A percentile compares a stretch with the other conserved stretches of the same genome.
Evolutionary conservation across 345 rosid species (phyloP).

Genomic region (Physaria fendleri): DNA sequence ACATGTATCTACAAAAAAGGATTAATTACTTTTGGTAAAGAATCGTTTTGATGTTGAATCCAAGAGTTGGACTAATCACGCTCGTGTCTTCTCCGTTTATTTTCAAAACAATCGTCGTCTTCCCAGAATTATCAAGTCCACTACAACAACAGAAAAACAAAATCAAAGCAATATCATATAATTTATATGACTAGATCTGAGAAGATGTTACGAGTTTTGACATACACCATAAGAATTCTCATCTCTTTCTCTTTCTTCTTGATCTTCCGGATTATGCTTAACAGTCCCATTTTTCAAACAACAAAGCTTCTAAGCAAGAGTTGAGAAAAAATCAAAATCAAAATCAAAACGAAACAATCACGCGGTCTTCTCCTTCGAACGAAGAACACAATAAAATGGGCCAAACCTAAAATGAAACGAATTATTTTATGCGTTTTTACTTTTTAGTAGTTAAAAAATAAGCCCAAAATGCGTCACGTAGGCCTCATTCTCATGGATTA

Average conservation of each 20-base stretch:
- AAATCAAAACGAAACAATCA: background rate
- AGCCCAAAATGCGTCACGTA: too few species aligned
- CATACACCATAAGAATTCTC: constrained; percentile 97
- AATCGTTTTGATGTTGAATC: constrained; percentile 87
- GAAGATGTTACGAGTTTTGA: background rate
- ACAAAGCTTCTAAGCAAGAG: background rate
- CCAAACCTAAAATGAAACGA: too few species aligned
- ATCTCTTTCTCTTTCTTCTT: constrained; percentile 93
- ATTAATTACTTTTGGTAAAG: constrained; percentile 53
- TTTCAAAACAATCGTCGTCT: constrained; percentile 88
- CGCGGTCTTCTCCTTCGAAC: too few species aligned
- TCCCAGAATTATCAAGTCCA: constrained; percentile 92
- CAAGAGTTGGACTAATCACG: constrained; percentile 86
- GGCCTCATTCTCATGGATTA: too few species aligned
- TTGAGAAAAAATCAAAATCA: too few species aligned
- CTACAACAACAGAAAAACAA: constrained; percentile 27
- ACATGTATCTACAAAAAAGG: background rate
- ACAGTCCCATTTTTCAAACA: constrained; percentile 25
- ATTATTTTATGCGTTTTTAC: too few species aligned
- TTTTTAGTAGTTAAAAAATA: too few species aligned
- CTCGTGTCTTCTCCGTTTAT: constrained; percentile 93
- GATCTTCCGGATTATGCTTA: constrained; percentile 72
- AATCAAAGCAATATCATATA: background rate
- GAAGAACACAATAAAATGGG: too few species aligned
- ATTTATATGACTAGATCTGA: background rate